Evolutionary conservation across 176 grass and related monocot genomes (phyloP), one percentile per base, ranked within the genome.

Genomic region (Raddia guianensis): DNA sequence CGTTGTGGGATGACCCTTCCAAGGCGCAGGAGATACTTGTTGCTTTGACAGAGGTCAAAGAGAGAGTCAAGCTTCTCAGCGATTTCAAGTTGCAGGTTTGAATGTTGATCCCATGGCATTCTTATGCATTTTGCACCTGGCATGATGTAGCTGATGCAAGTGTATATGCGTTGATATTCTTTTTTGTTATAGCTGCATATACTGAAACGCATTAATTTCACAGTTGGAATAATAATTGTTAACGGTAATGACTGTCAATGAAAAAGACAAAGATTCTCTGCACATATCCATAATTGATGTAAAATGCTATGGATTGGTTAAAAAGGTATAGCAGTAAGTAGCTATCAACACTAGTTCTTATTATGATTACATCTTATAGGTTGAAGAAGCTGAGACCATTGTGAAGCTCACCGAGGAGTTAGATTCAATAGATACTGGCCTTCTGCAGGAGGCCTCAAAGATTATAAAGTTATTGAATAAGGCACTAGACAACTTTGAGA

Each of bases 341-440:
- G 12, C 6, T 37, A 8, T 83, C 44, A 65, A 19, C 47, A 59
- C 19, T 46, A 35, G 3, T 73, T 63, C 13, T 60, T 84, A 33
- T 76, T 35, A 37, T 3, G 2, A 8, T 72, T 86, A 34, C 40
- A 69, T 61, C 20, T 71, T 92, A 66, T 71, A 95, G 95, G 80
- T 89, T 85, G 95, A 98, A 91, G 95, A 98, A 84, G 90, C 95
- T 49, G 90, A 93, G 70, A 98, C 95, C 59, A 91, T 98, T 83
- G 90, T 98, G 46, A 76, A 78, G 34, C 86, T 98, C 65, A 98
- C 92, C 4, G 95, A 98, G 76, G 92, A 98, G 82, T 78, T 89
- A 76, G 90, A 95, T 70, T 95, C 92, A 16, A 85, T 89, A 53
- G 95, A 98, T 78, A 91, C 75, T 52, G 69, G 86, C 74, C 88